Percentiles rank a stretch among this genome's conserved stretches.
These are phyloP conservation scores for Tricholoma saponaceum DNA, from an alignment of 768 basidiomycete species.

Conservation along the genomic window DNA sequence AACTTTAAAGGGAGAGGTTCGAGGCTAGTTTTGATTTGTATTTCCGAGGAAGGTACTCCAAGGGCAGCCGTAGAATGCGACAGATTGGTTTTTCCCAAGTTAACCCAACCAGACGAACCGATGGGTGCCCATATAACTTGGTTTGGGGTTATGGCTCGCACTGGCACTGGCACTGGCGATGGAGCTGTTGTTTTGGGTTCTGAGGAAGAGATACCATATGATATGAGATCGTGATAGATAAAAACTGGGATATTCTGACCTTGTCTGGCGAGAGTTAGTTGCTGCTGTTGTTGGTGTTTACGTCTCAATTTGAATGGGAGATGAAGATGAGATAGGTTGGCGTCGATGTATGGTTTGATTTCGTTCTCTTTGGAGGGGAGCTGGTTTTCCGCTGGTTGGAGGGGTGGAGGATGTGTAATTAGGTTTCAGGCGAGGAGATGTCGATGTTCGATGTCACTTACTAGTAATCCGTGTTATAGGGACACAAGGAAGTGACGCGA, in stretches of 20 bases:
- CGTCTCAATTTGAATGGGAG: not conserved
- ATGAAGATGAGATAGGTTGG: not conserved
- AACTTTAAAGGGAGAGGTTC: not conserved
- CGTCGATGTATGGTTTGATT: not conserved
- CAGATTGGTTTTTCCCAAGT: not conserved
- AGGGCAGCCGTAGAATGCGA: not conserved
- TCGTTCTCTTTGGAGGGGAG: not conserved
- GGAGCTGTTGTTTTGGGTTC: not conserved
- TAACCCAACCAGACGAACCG: not conserved
- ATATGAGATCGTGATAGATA: not conserved
- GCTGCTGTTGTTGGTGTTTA: not conserved
- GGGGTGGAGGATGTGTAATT: not conserved
- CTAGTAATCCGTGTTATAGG: not conserved
- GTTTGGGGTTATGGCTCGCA: not conserved
- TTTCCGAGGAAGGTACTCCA: not conserved
- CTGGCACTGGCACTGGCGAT: not conserved
- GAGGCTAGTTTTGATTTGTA: not conserved
- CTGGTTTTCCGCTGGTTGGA: not conserved
- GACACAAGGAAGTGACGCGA: not conserved
- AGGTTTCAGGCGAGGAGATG: not conserved
- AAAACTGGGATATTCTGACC: not conserved
- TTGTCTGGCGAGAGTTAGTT: no score
- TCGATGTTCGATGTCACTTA: not conserved
- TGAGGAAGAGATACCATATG: not conserved
- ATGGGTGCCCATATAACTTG: not conserved